Conservation (phyloP, 2,329 filamentous ascomycete species). For the Penicillium brevicompactum region DNA sequence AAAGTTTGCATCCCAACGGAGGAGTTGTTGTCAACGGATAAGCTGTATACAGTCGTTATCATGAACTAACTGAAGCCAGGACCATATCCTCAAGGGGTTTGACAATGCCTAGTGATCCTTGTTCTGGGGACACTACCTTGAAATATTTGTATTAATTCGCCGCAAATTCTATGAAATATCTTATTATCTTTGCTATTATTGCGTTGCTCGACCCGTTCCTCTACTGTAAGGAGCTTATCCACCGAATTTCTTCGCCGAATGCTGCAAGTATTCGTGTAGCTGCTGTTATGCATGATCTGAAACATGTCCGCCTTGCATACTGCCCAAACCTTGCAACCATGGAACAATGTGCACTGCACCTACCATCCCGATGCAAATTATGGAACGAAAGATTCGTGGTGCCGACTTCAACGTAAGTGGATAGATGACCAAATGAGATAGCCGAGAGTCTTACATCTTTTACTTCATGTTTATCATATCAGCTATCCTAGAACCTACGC, state of each 20-base stretch:
- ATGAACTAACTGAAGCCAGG: no score
- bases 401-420: no score
- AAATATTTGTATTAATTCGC: neutral
- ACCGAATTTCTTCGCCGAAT: neutral
- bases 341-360: neutral
- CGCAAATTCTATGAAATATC: no score
- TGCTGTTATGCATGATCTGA: neutral
- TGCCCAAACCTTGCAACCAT: neutral
- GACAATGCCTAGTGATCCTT: neutral
- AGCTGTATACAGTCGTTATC: neutral
- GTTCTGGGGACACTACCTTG: neutral
- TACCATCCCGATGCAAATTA: neutral
- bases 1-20: constrained; percentile 66
- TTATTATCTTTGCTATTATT: neutral
- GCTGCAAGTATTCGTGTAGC: neutral
- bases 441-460: no score
- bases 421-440: no score
- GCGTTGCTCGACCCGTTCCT: neutral
- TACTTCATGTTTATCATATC: no score
- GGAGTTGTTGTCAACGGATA: constrained; percentile 56
- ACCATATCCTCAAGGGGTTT: no score
- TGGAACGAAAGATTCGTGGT: no score
- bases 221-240: neutral
- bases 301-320: neutral
- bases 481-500: no score